A percentile compares a stretch with the other conserved stretches of the same genome.
Conservation (phyloP, 768 basidiomycete genomes). For the Pleurotus citrinopileatus region DNA sequence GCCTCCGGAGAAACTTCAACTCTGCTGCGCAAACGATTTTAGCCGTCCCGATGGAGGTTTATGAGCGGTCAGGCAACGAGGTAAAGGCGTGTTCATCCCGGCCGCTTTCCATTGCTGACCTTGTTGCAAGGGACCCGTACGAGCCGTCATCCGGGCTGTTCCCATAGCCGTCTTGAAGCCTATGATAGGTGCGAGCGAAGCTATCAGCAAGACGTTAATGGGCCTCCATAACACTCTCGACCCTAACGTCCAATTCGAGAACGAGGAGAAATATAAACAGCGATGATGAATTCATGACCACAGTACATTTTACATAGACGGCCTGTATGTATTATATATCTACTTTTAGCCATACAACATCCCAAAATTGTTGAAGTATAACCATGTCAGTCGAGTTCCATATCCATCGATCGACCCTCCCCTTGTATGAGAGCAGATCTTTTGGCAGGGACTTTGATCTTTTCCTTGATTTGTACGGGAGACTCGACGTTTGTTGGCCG, state of each 20-base stretch:
- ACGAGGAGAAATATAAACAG: conserved; percentile 93
- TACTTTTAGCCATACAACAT: not conserved
- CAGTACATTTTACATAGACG: conserved; percentile 14
- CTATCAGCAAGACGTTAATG: conserved; percentile 91
- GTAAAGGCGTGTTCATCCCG: conserved; percentile 44
- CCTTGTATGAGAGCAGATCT: conserved; percentile 77
- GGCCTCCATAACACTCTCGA: conserved; percentile 93
- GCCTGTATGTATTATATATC: conserved; percentile 12
- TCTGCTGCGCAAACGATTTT: conserved; percentile 98
- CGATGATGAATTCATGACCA: conserved; percentile 35
- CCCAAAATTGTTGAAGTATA: conserved; percentile 3
- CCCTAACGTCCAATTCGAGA: conserved; percentile 77
- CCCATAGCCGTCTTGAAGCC: conserved; percentile 97
- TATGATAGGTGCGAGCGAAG: conserved; percentile 97
- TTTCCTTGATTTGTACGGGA: conserved; percentile 59
- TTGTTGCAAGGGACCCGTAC: conserved; percentile 74
- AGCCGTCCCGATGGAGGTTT: conserved; percentile 98
- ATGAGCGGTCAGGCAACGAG: conserved; percentile 91
- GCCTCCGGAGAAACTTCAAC: conserved; percentile 80
- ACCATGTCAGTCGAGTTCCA: conserved; percentile 70
- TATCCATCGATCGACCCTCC: conserved; percentile 86
- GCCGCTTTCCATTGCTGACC: not conserved
- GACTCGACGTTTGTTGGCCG: conserved; percentile 53
- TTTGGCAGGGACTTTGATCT: conserved; percentile 70
- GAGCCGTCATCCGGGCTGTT: conserved; percentile 93